Base-by-base conservation (phyloP, 805 yeast species). In the Wickerhamomyces hampshirensis region DNA sequence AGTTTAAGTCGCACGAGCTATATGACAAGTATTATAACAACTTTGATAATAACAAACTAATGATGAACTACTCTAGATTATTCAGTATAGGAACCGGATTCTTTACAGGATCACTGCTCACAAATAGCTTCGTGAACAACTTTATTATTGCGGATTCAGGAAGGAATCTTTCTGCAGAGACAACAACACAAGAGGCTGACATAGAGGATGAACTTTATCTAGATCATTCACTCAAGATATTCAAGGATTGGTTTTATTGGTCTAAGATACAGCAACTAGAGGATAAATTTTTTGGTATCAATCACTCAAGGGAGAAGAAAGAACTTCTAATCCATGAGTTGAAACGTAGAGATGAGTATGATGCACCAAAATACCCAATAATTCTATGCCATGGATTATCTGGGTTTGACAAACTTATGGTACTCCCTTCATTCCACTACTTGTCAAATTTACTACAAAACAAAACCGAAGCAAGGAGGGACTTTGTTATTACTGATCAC, bases 321-420 rank as follows among this genome's bases (percentile, higher is more conserved):
- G n/a, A n/a, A n/a, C n/a, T n/a, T n/a, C n/a, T n/a, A 1, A 52
- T 54, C 23, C 42, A 32, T 18, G 39, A 37, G 21, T 30, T 53
- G 2, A 33, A 38, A 11, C 38, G 49, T 15, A 50, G 62, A 42
- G 60, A 66, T 7, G 43, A 63, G 21, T 82, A 80, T 50, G 51
- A 58, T 10, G 69, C 81, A 5, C 88, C 94, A 0, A 73, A 73
- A 46, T 65, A 73, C 50, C 95, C 96, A 0, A 74, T 87, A 1
- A 82, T 87, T 0, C 58, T 87, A 18, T 87, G 95, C 50, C 96
- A 87, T 62, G 96, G 96, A 0, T 69, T 87, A 17, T 76, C 85
- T 0, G 96, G 96, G 1, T 87, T 85, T 48, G 94, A 84, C 48
- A 68, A 63, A 37, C 35, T 75, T 26, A 53, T 63, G 24, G 46